These are phyloP conservation scores for Hortiboletus campestris DNA, from an alignment of 768 basidiomycete species.

Conservation along the genomic window DNA sequence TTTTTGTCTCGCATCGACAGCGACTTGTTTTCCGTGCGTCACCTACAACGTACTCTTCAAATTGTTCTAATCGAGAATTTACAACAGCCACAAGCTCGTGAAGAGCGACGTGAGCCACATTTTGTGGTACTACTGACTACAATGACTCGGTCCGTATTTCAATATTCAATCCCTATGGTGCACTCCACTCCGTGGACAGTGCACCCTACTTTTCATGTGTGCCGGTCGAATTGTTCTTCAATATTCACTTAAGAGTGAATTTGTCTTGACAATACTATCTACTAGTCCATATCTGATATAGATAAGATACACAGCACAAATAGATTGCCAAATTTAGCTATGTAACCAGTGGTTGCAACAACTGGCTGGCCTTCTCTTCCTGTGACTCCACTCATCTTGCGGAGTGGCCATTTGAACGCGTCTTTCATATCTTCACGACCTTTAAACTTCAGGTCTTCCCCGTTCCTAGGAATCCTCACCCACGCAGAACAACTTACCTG, in stretches of 20 bases:
- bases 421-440: not conserved
- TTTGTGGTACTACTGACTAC: constrained; percentile 90
- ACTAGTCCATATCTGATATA: constrained; percentile 14
- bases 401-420: not conserved
- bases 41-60: not conserved
- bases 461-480: not conserved
- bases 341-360: constrained; percentile 1
- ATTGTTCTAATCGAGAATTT: no score
- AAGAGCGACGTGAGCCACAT: constrained; percentile 91
- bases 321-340: constrained; percentile 11
- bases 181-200: constrained; percentile 40
- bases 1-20: not conserved
- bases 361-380: not conserved
- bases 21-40: not conserved
- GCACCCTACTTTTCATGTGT: constrained; percentile 87
- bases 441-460: not conserved
- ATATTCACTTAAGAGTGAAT: no score
- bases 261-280: no score
- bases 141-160: constrained; percentile 73
- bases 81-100: constrained; percentile 92
- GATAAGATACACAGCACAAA: constrained; percentile 16
- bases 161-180: not conserved
- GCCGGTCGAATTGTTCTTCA: constrained; percentile 89
- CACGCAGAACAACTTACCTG: not conserved
- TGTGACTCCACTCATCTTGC: not conserved